Percentiles rank a stretch among this genome's conserved stretches.
phyloP scores from a whole-genome alignment of 768 basidiomycete genomes.

The Collybia sordida region DNA sequence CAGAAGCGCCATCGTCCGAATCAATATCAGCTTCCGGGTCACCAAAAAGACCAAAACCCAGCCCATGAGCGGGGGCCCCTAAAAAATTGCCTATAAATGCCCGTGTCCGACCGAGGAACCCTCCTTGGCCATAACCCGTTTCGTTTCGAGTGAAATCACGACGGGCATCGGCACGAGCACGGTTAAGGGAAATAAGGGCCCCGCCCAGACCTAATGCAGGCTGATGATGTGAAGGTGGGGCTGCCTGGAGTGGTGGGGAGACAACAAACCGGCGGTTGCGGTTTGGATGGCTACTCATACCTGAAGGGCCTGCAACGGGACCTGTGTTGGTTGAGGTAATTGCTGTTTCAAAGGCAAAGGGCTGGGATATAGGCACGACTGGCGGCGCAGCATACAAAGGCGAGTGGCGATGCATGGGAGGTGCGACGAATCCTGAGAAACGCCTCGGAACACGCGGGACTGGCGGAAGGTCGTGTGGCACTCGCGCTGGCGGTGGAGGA shows the following conservation, averaged over 20 bases:
- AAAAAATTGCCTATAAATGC: conserved; percentile 10
- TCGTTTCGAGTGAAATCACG: conserved; percentile 16
- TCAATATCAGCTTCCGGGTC: too few relatives aligned
- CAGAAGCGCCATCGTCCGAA: conserved; percentile 11
- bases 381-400: conserved; percentile 32
- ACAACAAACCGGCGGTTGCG: conserved; percentile 21
- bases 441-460: conserved; percentile 51
- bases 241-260: conserved; percentile 24
- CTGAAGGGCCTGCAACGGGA: conserved; percentile 15
- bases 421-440: conserved; percentile 32
- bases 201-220: conserved; percentile 69
- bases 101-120: conserved; percentile 12
- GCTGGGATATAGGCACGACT: conserved; percentile 47
- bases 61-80: conserved; percentile 3
- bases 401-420: conserved; percentile 35
- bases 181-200: conserved; percentile 48
- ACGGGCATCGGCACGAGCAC: conserved; percentile 14
- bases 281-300: conserved; percentile 16
- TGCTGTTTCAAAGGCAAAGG: conserved; percentile 50
- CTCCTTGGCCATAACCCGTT: conserved; percentile 7
- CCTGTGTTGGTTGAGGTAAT: conserved; percentile 3
- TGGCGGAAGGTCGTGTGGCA: conserved; percentile 44
- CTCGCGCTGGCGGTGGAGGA: conserved; percentile 48
- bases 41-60: neutral
- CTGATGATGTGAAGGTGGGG: conserved; percentile 51